Conservation (phyloP, 139 green algal genomes). For the Astrephomene gubernaculifera region DNA sequence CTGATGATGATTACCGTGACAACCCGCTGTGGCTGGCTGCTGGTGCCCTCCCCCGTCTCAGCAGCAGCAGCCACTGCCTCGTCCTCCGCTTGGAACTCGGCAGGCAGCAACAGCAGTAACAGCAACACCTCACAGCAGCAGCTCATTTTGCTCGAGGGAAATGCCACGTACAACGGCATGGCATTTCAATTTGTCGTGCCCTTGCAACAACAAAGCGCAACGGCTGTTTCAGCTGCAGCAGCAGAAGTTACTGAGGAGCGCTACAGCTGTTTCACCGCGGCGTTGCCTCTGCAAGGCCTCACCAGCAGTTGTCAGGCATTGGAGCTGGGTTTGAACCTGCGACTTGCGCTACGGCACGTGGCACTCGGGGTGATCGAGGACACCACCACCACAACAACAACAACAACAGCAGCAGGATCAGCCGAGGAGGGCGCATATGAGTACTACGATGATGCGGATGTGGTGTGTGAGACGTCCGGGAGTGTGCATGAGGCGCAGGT, state of each 20-base stretch:
- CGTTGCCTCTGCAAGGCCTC: neutral
- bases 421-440: too few relatives aligned
- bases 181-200: neutral
- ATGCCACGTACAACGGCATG: neutral
- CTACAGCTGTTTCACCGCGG: slow-evolving; percentile 22
- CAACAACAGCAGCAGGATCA: too few relatives aligned
- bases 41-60: neutral
- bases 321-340: neutral
- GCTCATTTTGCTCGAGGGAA: neutral
- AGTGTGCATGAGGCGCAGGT: neutral
- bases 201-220: neutral
- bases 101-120: neutral
- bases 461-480: neutral
- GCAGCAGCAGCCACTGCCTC: neutral
- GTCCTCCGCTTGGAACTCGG: neutral
- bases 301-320: slow-evolving; percentile 8
- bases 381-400: too few relatives aligned
- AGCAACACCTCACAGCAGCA: too few relatives aligned
- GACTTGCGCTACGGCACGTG: neutral
- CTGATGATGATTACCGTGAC: slow-evolving; percentile 5
- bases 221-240: neutral
- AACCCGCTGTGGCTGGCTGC: slow-evolving; percentile 15
- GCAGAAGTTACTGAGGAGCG: neutral
- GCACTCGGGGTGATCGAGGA: too few relatives aligned
- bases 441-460: too few relatives aligned